A percentile compares a stretch with the other conserved stretches of the same genome.
These are phyloP conservation scores for Chalciporus pseudorubinellus DNA, from an alignment of 768 basidiomycete species.

Conservation along the genomic window DNA sequence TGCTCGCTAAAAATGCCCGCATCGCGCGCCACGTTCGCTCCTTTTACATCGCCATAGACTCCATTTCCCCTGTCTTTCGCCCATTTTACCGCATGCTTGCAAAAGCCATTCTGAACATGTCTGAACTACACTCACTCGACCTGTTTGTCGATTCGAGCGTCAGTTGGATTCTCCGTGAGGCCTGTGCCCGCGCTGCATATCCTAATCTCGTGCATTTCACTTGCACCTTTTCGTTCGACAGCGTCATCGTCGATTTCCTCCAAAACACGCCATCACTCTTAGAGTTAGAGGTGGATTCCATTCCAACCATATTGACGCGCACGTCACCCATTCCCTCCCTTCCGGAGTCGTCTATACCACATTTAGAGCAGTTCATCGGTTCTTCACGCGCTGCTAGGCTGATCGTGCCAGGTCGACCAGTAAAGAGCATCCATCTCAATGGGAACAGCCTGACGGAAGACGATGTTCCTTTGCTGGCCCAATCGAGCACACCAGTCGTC, in stretches of 20 bases:
- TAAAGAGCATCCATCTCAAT: constrained; percentile 60
- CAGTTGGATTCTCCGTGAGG: constrained; percentile 52
- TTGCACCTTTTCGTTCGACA: constrained; percentile 61
- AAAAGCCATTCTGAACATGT: constrained; percentile 58
- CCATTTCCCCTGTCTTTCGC: constrained; percentile 39
- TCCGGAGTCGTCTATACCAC: constrained; percentile 36
- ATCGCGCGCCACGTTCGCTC: constrained; percentile 61
- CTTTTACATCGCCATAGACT: constrained; percentile 54
- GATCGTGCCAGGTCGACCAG: constrained; percentile 65
- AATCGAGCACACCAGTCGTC: constrained; percentile 47
- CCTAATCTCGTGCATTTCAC: constrained; percentile 53
- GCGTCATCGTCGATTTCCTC: constrained; percentile 58
- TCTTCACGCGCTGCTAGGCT: constrained; percentile 52
- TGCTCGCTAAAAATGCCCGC: constrained; percentile 55
- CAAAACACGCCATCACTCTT: constrained; percentile 50
- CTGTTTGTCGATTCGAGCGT: constrained; percentile 46
- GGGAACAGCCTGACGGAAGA: constrained; percentile 59
- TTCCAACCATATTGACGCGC: constrained; percentile 30
- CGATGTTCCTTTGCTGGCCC: constrained; percentile 50
- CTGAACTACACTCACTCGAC: constrained; percentile 51
- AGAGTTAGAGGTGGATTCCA: constrained; percentile 52
- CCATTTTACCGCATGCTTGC: constrained; percentile 50
- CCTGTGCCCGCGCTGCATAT: constrained; percentile 31
- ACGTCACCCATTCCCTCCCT: constrained; percentile 23
- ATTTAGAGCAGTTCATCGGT: constrained; percentile 59